Base-by-base conservation (phyloP, 2,329 filamentous ascomycete genomes). In the Pleomassaria siparia region DNA sequence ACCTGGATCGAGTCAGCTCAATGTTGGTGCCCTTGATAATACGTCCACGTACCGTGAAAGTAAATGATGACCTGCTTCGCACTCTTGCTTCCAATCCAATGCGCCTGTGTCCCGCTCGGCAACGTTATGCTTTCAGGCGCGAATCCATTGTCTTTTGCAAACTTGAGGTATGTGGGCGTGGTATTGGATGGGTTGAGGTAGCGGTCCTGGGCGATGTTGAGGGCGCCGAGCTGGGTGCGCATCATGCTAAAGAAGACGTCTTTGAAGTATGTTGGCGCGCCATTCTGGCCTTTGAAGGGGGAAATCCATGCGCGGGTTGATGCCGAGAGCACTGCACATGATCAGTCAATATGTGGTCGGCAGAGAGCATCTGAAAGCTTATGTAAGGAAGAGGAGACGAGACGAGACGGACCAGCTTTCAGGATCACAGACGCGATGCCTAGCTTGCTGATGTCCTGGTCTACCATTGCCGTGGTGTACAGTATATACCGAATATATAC, bases 51-150 rank as follows among this genome's bases (percentile, higher is more conserved):
- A 70, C 76, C 76, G 52, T 80, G 76, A 44, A 75, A 74, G 55
- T 75, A 79, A 1, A 79, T 54, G 8, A 79, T 60, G 2, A 75
- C 49, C 33, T 75, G 75, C 35, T 72, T 62, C 4, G 63, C 65
- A 22, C 46, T 53, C 39, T 55, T 62, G 42, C 54, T 61, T 5
- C 77, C 77, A 3, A 80, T 60, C 76, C 76, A 79, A 51, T 76
- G 72, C 0, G 75, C 71, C 46, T 72, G 69, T 10, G 72, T 64
- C 7, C 76, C 76, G 41, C 72, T 69, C 0, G 64, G 49, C 2
- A 76, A 59, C 2, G 66, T 68, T 15, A 70, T 62, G 37, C 58
- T 72, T 20, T 73, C 65, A 0, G 74, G 72, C 7, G 65, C 54
- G 50, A 75, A 66, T 8, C 61, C 59, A 20, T 64, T 55, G 24